Percentiles rank a stretch among this genome's conserved stretches.
These are phyloP conservation scores for Monilinia vaccinii-corymbosi DNA, from an alignment of 2,329 filamentous ascomycete genomes.

Conservation along the genomic window DNA sequence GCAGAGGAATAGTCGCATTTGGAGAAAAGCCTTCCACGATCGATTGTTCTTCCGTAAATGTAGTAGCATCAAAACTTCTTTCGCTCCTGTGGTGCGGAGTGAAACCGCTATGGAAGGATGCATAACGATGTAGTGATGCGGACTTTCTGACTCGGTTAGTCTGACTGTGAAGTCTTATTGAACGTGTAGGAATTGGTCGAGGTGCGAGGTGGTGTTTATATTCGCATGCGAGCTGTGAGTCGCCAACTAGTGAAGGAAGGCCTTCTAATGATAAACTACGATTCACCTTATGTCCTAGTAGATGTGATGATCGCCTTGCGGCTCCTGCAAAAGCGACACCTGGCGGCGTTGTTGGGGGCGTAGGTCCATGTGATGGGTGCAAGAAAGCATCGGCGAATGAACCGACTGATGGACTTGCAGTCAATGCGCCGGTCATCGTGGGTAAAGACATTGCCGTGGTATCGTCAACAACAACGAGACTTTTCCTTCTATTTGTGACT, in stretches of 20 bases:
- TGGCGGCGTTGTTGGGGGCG: conserved; percentile 54
- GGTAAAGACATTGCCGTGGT: conserved; percentile 37
- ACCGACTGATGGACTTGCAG: conserved; percentile 40
- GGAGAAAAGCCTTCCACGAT: conserved; percentile 36
- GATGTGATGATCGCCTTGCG: conserved; percentile 46
- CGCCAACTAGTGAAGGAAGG: conserved; percentile 23
- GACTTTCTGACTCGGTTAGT: conserved; percentile 41
- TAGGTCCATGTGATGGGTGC: conserved; percentile 42
- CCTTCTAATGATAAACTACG: conserved; percentile 30
- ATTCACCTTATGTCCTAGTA: conserved; percentile 35
- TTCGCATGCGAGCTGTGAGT: conserved; percentile 20
- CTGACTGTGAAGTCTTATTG: conserved; percentile 15
- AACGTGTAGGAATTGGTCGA: conserved; percentile 17
- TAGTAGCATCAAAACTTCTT: conserved; percentile 53
- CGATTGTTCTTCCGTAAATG: conserved; percentile 43
- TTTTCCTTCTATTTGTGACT: conserved; percentile 70
- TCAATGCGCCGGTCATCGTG: conserved; percentile 38
- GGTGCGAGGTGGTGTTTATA: conserved; percentile 20
- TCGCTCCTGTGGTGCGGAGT: conserved; percentile 39
- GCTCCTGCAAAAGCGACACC: conserved; percentile 34
- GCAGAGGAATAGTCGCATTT: conserved; percentile 39
- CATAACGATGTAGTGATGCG: conserved; percentile 44
- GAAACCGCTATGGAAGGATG: conserved; percentile 51
- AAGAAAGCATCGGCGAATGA: conserved; percentile 45
- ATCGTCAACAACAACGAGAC: conserved; percentile 66